A percentile compares a stretch with the other conserved stretches of the same genome.
These are phyloP conservation scores for Fagopyrum tataricum DNA, from an alignment of 148 eudicot species.

Conservation along the genomic window DNA sequence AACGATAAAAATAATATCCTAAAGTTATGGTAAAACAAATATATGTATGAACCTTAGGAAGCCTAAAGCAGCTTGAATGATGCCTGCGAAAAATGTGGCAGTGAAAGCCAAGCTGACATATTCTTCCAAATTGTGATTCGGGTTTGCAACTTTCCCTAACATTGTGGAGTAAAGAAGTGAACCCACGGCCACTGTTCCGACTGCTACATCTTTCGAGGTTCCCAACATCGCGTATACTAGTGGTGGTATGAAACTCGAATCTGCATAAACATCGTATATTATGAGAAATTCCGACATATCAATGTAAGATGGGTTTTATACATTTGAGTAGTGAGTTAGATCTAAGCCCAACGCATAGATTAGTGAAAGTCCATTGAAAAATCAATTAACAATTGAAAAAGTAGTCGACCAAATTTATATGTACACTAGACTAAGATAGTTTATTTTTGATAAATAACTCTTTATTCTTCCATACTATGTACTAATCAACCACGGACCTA, in stretches of 20 bases:
- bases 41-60: conserved; percentile 35
- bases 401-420: too few relatives aligned
- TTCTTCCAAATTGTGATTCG: conserved; percentile 28
- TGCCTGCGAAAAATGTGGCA: conserved; percentile 54
- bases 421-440: too few relatives aligned
- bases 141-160: conserved; percentile 41
- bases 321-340: too few relatives aligned
- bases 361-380: too few relatives aligned
- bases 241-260: conserved; percentile 66
- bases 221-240: conserved; percentile 57
- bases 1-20: not conserved
- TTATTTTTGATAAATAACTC: too few relatives aligned
- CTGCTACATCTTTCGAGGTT: conserved; percentile 50
- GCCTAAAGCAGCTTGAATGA: conserved; percentile 50
- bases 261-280: conserved; percentile 20
- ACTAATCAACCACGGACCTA: too few relatives aligned
- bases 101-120: conserved; percentile 46
- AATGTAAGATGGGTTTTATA: too few relatives aligned
- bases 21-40: not conserved
- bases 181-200: conserved; percentile 50
- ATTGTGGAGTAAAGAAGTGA: conserved; percentile 43
- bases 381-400: too few relatives aligned
- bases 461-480: too few relatives aligned
- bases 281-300: too few relatives aligned
- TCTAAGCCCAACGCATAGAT: too few relatives aligned